A percentile compares a stretch with the other conserved stretches of the same genome.
phyloP scores from a whole-genome alignment of 257 asterid genomes.

The Ilex aquifolium region DNA sequence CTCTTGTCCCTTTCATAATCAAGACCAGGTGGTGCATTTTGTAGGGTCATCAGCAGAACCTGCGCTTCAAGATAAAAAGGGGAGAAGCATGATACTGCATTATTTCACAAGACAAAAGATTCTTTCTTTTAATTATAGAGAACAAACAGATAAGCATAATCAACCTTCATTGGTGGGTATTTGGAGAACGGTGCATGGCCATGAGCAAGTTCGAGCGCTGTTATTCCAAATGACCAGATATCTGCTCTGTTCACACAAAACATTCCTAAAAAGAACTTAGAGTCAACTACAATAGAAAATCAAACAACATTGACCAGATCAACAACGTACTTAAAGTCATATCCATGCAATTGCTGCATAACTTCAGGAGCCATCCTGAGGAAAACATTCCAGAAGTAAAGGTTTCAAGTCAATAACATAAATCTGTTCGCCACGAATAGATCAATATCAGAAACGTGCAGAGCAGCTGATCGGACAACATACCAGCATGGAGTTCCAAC shows the following conservation, averaged over 20 bases:
- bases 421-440: not conserved
- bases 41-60: conserved; percentile 98
- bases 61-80: conserved; percentile 30
- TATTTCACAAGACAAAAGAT: too few relatives aligned
- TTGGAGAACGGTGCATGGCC: conserved; percentile 99
- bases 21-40: conserved; percentile 98
- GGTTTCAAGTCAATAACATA: too few relatives aligned
- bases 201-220: conserved; percentile 99
- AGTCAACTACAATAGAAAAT: conserved; percentile 10
- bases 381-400: conserved; percentile 8
- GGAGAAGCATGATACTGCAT: conserved; percentile 14
- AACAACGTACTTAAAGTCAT: conserved; percentile 85
- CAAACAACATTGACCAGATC: conserved; percentile 3
- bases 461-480: conserved; percentile 3
- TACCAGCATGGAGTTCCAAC: conserved; percentile 99
- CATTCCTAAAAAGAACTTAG: conserved; percentile 15
- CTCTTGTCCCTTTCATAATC: conserved; percentile 96
- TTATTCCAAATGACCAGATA: conserved; percentile 97
- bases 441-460: not conserved
- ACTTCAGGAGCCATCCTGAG: conserved; percentile 99
- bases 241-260: conserved; percentile 79
- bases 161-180: conserved; percentile 99
- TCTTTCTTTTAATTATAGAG: too few relatives aligned
- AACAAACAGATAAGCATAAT: not conserved
- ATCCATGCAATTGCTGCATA: conserved; percentile 98